These are phyloP conservation scores for Hemerocallis citrina DNA, from an alignment of 106 monocot species.

Conservation along the genomic window DNA sequence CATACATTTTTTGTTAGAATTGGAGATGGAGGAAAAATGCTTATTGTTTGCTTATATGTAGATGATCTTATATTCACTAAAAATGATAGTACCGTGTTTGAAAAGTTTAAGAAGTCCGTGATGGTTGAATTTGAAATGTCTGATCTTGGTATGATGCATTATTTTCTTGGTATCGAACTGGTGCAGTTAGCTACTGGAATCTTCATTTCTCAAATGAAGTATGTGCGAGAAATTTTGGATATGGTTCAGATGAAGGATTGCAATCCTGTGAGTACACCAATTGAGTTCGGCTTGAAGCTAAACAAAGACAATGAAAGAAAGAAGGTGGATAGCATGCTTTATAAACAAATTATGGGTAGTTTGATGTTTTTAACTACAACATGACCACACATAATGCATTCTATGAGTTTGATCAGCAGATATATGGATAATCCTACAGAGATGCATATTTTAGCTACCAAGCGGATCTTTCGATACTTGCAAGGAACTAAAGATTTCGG, in stretches of 20 bases:
- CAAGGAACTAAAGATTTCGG: constrained; percentile 13
- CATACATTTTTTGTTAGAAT: constrained; percentile 1
- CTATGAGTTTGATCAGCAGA: not conserved
- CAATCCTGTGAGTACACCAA: constrained; percentile 6
- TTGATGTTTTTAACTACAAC: constrained; percentile 18
- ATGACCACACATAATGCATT: constrained; percentile 15
- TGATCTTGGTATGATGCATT: not conserved
- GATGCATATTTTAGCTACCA: not conserved
- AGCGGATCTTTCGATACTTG: constrained; percentile 14
- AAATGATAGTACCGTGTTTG: constrained; percentile 8
- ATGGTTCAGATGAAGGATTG: constrained; percentile 10
- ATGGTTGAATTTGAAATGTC: not conserved
- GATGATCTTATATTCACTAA: constrained; percentile 7
- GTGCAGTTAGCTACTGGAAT: not conserved
- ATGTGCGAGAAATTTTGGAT: not conserved
- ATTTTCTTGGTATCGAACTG: not conserved
- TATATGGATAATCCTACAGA: not conserved
- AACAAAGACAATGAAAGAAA: not conserved
- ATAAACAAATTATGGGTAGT: constrained; percentile 20
- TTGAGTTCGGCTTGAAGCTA: not conserved
- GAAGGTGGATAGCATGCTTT: not conserved
- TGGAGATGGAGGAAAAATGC: not conserved
- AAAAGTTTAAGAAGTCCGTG: not conserved
- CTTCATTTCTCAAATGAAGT: constrained; percentile 14
- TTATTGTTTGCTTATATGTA: constrained; percentile 7